phyloP scores from a whole-genome alignment of 2,329 filamentous ascomycete genomes.

The Chlorencoelia australis region DNA sequence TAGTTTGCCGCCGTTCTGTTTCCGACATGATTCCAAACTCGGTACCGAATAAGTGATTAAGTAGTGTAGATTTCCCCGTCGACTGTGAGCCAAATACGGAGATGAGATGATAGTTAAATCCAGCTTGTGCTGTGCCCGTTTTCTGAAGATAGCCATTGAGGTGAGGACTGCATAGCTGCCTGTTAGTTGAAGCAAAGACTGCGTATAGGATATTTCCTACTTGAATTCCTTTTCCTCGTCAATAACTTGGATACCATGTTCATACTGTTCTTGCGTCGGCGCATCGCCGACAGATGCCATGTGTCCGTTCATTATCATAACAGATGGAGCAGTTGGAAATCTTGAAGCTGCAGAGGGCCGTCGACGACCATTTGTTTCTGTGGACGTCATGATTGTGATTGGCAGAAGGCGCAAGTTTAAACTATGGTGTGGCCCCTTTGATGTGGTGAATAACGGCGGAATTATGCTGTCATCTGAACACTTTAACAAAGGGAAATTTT shows the following conservation, averaged over 20 bases:
- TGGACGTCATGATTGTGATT: constrained; percentile 16
- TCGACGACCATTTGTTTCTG: constrained; percentile 18
- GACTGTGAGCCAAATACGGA: constrained; percentile 98
- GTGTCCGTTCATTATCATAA: constrained; percentile 61
- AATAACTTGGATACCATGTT: constrained; percentile 93
- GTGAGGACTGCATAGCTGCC: constrained; percentile 45
- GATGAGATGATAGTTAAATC: constrained; percentile 99
- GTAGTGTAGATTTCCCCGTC: constrained; percentile 92
- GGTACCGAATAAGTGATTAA: constrained; percentile 93
- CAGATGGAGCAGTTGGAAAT: constrained; percentile 25
- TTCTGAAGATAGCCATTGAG: constrained; percentile 73
- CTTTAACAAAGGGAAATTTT: too few relatives aligned
- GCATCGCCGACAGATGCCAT: constrained; percentile 64
- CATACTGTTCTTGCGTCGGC: constrained; percentile 58
- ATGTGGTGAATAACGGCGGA: too few relatives aligned
- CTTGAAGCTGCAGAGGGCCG: constrained; percentile 23
- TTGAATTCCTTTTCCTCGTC: constrained; percentile 97
- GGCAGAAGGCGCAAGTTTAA: too few relatives aligned
- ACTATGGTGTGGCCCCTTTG: too few relatives aligned
- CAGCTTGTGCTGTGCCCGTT: constrained; percentile 72
- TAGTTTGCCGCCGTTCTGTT: constrained; percentile 86
- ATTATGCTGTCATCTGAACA: too few relatives aligned
- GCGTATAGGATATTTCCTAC: constrained; percentile 39
- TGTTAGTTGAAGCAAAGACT: constrained; percentile 11
- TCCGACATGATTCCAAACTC: constrained; percentile 98